Percentiles rank a stretch among this genome's conserved stretches.
Evolutionary conservation across 2,329 filamentous ascomycete species (phyloP).

Genomic region (Apiospora arundinis): DNA sequence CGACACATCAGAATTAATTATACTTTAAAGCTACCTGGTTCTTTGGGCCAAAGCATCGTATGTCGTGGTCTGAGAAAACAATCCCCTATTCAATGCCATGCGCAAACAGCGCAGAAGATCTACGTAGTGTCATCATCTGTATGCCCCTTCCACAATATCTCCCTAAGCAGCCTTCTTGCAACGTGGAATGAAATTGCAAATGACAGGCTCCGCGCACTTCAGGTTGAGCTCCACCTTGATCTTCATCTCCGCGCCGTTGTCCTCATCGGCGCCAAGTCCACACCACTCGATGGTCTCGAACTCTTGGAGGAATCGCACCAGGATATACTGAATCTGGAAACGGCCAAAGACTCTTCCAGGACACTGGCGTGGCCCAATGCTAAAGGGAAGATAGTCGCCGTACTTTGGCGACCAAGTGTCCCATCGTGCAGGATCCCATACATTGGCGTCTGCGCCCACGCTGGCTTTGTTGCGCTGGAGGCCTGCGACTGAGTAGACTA

Average conservation of each 20-base stretch:
- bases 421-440: conserved; percentile 17
- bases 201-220: conserved; percentile 17
- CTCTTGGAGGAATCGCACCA: conserved; percentile 19
- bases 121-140: background rate
- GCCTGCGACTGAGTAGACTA: conserved; percentile 20
- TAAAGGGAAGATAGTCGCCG: conserved; percentile 22
- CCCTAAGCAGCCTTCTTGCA: background rate
- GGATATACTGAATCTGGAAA: conserved; percentile 21
- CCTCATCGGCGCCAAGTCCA: background rate
- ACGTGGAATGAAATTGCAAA: conserved; percentile 14
- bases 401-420: conserved; percentile 13
- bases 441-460: background rate
- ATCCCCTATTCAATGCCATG: no score
- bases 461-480: conserved; percentile 16
- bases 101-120: no score
- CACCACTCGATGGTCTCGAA: conserved; percentile 20
- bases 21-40: no score
- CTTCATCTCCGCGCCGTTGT: conserved; percentile 10
- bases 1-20: no score
- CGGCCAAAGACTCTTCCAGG: conserved; percentile 17
- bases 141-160: background rate
- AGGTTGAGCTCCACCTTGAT: conserved; percentile 21
- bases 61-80: no score
- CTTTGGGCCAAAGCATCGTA: no score
- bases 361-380: conserved; percentile 19